Evolutionary conservation across 2,329 filamentous ascomycete species (phyloP).

Genomic region (Microdochium paspali): DNA sequence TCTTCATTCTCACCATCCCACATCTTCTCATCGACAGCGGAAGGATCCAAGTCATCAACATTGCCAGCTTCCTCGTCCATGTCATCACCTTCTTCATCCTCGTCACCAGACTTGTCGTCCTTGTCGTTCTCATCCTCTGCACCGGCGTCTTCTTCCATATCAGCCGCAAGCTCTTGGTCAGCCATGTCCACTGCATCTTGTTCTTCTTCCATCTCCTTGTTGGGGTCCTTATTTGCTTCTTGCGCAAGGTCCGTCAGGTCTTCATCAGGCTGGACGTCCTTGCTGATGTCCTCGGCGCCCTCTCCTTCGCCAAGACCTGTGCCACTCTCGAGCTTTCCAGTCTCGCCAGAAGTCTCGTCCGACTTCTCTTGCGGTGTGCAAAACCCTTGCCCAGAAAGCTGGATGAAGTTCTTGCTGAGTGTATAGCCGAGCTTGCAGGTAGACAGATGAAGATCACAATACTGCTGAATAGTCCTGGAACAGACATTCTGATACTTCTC

Average conservation of each 20-base stretch:
- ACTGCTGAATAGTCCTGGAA: constrained; percentile 45
- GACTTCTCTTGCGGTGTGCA: constrained; percentile 80
- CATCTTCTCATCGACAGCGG: constrained; percentile 94
- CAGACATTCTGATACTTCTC: constrained; percentile 61
- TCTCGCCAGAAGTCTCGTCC: constrained; percentile 57
- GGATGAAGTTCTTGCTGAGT: constrained; percentile 67
- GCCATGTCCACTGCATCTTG: constrained; percentile 89
- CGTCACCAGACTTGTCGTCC: constrained; percentile 51
- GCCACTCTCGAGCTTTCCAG: constrained; percentile 77
- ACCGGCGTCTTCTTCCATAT: constrained; percentile 58
- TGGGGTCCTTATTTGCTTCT: constrained; percentile 59
- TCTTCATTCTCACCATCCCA: constrained; percentile 85
- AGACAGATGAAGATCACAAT: constrained; percentile 57
- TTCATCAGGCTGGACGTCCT: constrained; percentile 89
- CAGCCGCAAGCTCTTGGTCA: constrained; percentile 82
- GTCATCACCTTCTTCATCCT: constrained; percentile 59
- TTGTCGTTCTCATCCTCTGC: constrained; percentile 48
- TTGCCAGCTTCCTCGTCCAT: constrained; percentile 86
- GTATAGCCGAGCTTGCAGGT: constrained; percentile 67
- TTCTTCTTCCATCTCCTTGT: constrained; percentile 64
- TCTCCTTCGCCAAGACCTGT: constrained; percentile 93
- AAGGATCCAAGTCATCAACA: constrained; percentile 83
- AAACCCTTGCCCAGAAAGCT: constrained; percentile 78
- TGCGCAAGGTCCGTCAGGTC: constrained; percentile 87
- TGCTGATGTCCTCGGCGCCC: constrained; percentile 94